Conservation (phyloP, 192 early-diverging fungal species). For the Backusella mclennaniae region DNA sequence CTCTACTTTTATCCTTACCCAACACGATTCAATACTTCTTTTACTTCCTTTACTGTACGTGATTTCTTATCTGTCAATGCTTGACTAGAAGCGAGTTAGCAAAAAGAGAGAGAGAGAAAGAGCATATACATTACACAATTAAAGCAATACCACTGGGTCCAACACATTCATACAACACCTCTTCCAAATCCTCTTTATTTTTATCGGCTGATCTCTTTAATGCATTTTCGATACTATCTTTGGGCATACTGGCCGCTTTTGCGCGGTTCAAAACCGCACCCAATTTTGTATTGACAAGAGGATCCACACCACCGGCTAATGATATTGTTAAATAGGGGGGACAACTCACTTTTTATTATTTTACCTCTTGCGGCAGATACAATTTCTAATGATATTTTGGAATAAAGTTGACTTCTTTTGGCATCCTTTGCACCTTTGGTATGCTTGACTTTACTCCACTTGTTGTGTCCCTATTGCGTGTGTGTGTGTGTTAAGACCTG, state of each 20-base stretch:
- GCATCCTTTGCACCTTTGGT: slow-evolving; percentile 56
- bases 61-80: slow-evolving; percentile 58
- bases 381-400: slow-evolving; percentile 64
- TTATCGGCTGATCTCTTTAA: slow-evolving; percentile 58
- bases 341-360: too few species aligned
- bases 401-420: slow-evolving; percentile 50
- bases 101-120: background rate
- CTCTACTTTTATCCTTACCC: slow-evolving; percentile 28
- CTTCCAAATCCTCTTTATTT: slow-evolving; percentile 46
- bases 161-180: slow-evolving; percentile 63
- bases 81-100: slow-evolving; percentile 22
- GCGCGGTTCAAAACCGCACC: slow-evolving; percentile 57
- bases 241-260: slow-evolving; percentile 62
- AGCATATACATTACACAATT: slow-evolving; percentile 48
- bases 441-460: slow-evolving; percentile 65
- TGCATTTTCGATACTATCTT: slow-evolving; percentile 67
- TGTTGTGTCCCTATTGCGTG: slow-evolving; percentile 49
- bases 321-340: background rate
- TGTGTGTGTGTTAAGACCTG: too few species aligned
- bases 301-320: slow-evolving; percentile 56
- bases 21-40: slow-evolving; percentile 50
- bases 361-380: slow-evolving; percentile 57
- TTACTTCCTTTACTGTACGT: slow-evolving; percentile 63
- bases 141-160: slow-evolving; percentile 59
- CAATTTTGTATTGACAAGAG: slow-evolving; percentile 55